A percentile compares a stretch with the other conserved stretches of the same genome.
Evolutionary conservation across 225 moss, liverwort and hornwort species (phyloP).

Genomic region (Pleurozium schreberi): DNA sequence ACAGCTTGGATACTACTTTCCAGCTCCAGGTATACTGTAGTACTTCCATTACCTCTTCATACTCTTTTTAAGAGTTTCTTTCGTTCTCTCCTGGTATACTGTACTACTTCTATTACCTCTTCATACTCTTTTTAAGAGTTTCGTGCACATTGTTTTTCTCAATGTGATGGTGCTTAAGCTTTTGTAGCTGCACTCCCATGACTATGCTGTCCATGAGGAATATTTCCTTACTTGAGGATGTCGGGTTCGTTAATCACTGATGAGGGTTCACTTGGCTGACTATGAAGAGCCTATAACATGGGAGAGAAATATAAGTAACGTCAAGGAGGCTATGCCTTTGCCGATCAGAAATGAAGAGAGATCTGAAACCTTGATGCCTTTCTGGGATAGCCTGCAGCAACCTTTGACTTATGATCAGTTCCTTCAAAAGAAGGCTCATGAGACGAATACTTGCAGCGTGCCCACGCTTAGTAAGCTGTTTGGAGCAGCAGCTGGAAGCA

Average conservation of each 20-base stretch:
- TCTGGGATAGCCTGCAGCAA: slow-evolving; percentile 5
- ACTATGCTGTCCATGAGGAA: not conserved
- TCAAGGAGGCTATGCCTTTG: slow-evolving; percentile 9
- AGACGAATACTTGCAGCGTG: slow-evolving; percentile 8
- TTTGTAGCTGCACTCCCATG: not conserved
- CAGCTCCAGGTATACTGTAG: slow-evolving; percentile 30
- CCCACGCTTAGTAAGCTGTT: slow-evolving; percentile 24
- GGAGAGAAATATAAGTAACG: slow-evolving; percentile 20
- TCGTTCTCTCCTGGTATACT: too few relatives aligned
- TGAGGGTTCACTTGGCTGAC: slow-evolving; percentile 8
- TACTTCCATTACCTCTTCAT: too few relatives aligned
- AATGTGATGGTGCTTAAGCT: not conserved
- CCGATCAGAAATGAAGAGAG: slow-evolving; percentile 8
- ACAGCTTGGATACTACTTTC: slow-evolving; percentile 51
- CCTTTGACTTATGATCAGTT: not conserved
- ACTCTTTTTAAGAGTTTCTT: too few relatives aligned
- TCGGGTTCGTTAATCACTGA: not conserved
- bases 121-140: too few relatives aligned
- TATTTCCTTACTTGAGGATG: not conserved
- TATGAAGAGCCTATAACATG: slow-evolving; percentile 26
- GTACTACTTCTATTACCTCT: too few relatives aligned
- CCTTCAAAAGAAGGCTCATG: slow-evolving; percentile 6
- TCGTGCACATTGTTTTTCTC: not conserved
- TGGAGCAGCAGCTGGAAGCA: slow-evolving; percentile 5
- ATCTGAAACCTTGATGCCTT: slow-evolving; percentile 6